phyloP scores from a whole-genome alignment of 1,284 basidiomycete genomes.

The Cystobasidium sp. region DNA sequence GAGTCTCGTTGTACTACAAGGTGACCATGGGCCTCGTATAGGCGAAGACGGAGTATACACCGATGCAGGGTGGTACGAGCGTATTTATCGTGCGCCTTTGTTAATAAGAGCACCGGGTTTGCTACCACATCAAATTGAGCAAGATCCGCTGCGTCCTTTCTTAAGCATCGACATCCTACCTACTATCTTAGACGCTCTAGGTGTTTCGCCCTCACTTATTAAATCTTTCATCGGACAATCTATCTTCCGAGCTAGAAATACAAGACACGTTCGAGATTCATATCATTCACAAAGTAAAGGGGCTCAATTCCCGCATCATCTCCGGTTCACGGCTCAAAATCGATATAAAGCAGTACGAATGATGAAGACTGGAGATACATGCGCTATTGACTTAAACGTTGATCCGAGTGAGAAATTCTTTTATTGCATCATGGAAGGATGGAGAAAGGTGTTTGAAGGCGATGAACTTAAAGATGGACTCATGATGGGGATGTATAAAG shows the following conservation, averaged over 20 bases:
- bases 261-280: conserved; percentile 10
- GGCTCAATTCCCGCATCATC: conserved; percentile 16
- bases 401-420: conserved; percentile 28
- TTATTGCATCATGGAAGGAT: conserved; percentile 26
- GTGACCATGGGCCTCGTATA: conserved; percentile 42
- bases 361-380: conserved; percentile 16
- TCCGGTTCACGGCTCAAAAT: not conserved
- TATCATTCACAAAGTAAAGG: conserved; percentile 27
- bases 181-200: conserved; percentile 31
- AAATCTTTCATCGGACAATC: conserved; percentile 27
- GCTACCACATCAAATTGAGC: conserved; percentile 1
- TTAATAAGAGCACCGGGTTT: conserved; percentile 16
- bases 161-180: conserved; percentile 21
- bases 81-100: conserved; percentile 21
- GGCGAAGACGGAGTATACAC: conserved; percentile 25
- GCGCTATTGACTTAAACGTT: conserved; percentile 14
- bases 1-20: conserved; percentile 40
- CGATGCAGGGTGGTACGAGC: conserved; percentile 20
- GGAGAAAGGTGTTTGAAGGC: conserved; percentile 19
- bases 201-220: conserved; percentile 4
- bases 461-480: conserved; percentile 12
- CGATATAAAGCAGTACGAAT: conserved; percentile 17
- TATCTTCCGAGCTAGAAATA: conserved; percentile 18
- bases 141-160: conserved; percentile 5
- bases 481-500: conserved; percentile 1